Percentiles rank a stretch among this genome's conserved stretches.
Conservation (phyloP, 148 eudicot genomes). For the Fagopyrum homotropicum region DNA sequence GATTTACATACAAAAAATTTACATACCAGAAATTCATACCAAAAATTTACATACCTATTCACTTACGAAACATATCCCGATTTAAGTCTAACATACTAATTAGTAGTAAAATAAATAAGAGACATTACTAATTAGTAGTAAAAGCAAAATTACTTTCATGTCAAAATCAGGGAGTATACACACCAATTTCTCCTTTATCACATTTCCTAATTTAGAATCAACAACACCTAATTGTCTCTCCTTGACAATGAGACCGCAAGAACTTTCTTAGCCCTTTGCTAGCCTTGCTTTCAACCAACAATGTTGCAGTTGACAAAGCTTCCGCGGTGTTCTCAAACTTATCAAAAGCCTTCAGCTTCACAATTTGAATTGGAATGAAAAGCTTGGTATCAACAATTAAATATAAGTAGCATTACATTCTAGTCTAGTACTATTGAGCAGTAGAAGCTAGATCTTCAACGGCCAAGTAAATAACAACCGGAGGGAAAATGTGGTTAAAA, state of each 20-base stretch:
- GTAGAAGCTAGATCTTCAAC: background rate
- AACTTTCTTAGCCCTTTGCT: slow-evolving; percentile 86
- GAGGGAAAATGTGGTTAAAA: background rate
- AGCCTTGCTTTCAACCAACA: slow-evolving; percentile 79
- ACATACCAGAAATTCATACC: too few relatives aligned
- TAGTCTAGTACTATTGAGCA: background rate
- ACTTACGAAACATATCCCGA: too few relatives aligned
- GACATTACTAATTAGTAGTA: background rate
- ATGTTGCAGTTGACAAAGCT: slow-evolving; percentile 66
- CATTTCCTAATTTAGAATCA: slow-evolving; percentile 91
- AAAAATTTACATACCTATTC: too few relatives aligned
- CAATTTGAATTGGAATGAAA: slow-evolving; percentile 34
- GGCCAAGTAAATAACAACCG: background rate
- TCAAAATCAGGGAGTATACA: background rate
- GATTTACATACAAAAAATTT: too few relatives aligned
- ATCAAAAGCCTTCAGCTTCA: slow-evolving; percentile 87
- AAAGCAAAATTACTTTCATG: background rate
- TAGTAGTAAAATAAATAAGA: background rate
- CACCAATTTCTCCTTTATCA: slow-evolving; percentile 85
- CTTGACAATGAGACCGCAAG: slow-evolving; percentile 71
- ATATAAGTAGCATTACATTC: too few relatives aligned
- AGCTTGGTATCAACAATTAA: background rate
- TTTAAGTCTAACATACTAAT: too few relatives aligned
- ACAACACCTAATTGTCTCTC: slow-evolving; percentile 78
- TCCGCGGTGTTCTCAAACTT: slow-evolving; percentile 94